A percentile compares a stretch with the other conserved stretches of the same genome.
Evolutionary conservation across 805 yeast genomes (phyloP).

Genomic region (Kodamaea fukazawae): DNA sequence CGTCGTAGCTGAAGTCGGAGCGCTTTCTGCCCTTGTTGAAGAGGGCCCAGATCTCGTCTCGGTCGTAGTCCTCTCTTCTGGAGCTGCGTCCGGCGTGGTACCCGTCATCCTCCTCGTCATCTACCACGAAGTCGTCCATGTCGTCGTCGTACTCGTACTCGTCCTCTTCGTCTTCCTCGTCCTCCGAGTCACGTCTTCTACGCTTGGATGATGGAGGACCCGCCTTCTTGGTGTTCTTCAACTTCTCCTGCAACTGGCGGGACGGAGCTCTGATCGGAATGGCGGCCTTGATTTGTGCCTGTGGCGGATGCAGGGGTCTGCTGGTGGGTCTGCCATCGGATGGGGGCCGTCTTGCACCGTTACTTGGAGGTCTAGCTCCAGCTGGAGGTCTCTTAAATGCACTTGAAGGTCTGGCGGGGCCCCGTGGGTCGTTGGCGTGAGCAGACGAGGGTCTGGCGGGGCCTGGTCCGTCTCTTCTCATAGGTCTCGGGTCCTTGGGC

Average conservation of each 20-base stretch:
- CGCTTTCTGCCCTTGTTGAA: conserved; percentile 66
- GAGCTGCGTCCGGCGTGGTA: conserved; percentile 5
- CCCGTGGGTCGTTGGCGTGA: too few relatives aligned
- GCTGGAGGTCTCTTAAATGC: too few relatives aligned
- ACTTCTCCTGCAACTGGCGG: conserved; percentile 46
- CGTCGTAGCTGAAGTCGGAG: conserved; percentile 42
- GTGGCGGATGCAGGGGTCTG: background rate
- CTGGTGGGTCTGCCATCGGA: background rate
- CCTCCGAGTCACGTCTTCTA: conserved; percentile 23
- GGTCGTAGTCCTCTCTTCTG: conserved; percentile 52
- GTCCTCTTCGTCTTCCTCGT: conserved; percentile 20
- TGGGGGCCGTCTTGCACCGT: too few relatives aligned
- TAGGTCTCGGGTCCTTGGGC: background rate
- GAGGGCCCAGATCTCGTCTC: conserved; percentile 88
- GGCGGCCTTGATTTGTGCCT: conserved; percentile 20
- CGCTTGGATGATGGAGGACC: conserved; percentile 7
- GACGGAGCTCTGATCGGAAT: conserved; percentile 58
- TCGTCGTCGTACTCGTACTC: conserved; percentile 29
- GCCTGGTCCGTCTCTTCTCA: conserved; percentile 2
- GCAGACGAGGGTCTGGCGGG: too few relatives aligned
- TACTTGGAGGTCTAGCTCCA: too few relatives aligned
- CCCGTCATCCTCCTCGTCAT: conserved; percentile 26
- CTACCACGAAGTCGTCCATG: conserved; percentile 57
- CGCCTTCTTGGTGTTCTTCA: conserved; percentile 26
- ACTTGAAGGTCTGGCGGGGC: too few relatives aligned